Evolutionary conservation across 352 stramenopile genomes (phyloP), one percentile per base, ranked within the genome.

Genomic region (Phytophthora kernoviae): DNA sequence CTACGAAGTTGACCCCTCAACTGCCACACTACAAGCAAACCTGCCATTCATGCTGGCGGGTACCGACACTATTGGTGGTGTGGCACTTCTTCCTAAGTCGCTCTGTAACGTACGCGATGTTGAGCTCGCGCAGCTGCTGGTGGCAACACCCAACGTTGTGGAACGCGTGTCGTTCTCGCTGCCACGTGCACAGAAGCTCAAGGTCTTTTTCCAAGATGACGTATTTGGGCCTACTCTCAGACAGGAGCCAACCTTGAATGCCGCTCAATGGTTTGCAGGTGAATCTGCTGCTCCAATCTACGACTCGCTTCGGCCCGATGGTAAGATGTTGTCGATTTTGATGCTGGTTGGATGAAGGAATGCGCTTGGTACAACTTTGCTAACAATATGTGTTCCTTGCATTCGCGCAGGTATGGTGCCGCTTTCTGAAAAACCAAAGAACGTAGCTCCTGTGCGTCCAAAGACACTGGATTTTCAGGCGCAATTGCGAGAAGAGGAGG

Each of bases 121-220:
- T 33, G 86, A 95, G 58, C 55, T 95, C 22, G 79, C 73, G 24
- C 70, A 65, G 24, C 45, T 95, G 55, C 71, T 95, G 20, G 51
- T 93, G 27, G 63, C 91, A 39, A 88, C 79, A 12, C 63, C 71
- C 3, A 74, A 70, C 12, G 62, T 68, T 12, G 58, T 93, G 3
- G 68, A 92, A 32, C 68, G 58, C 26, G 75, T 90, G 1, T 86
- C 77, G 15, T 95, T 95, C 40, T 74, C 66, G 20, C 59, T 95
- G 20, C 84, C 86, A 2, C 77, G 86, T 36, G 75, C 81, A 10
- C 65, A 86, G 12, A 90, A 83, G 45, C 69, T 92, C 5, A 79
- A 80, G 33, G 54, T 79, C 34, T 95, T 81, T 49, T 95, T 93
- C 61, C 86, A 95, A 60, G 86, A 93, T 53, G 84, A 95, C 51